Base-by-base conservation (phyloP, 129 eudicot genomes). In the Flaveria ramosissima region DNA sequence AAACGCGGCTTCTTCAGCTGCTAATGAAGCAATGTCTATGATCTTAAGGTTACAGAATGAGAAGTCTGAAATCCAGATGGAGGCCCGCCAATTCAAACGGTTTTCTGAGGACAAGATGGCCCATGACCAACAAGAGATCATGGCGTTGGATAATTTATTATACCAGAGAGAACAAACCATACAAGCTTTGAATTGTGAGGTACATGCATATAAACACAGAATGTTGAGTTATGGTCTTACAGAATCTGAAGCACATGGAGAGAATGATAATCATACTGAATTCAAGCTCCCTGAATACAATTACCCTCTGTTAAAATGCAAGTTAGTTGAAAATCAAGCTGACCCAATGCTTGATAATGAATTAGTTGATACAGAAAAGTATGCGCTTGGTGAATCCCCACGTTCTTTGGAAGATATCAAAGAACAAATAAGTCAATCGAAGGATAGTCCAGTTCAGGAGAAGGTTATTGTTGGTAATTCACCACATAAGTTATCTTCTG, bases 11-110 rank as follows among this genome's bases (percentile, higher is more conserved):
- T 87, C 98, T 0, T 90, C 98, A 0, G 97, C 97, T 39, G 97
- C 97, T 3, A 91, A 91, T 60, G 97, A 91, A 75, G 90, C 97
- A 24, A 93, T 93, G 98, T 93, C 98, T 6, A 93, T 93, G 98
- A 93, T 93, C 14, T 85, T 93, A 78, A 89, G 98, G 89, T 81
- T 93, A 73, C 97, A 93, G 86, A 84, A 91, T 62, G 98, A 93
- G 77, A 93, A 93, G 78, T 91, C 98, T 1, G 98, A 93, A 84
- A 71, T 86, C 47, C 91, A 88, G 80, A 93, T 93, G 98, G 98
- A 93, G 72, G 75, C 88, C 39, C 86, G 97, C 10, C 98, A 93
- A 67, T 93, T 88, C 43, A 93, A 90, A 74, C 83, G 97, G 46
- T 93, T 88, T 83, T 85, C 89, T 6, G 98, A 93, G 84, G 98